A percentile compares a stretch with the other conserved stretches of the same genome.
These are phyloP conservation scores for Colletotrichum echinochloae DNA, from an alignment of 2,329 filamentous ascomycete species.

Conservation along the genomic window DNA sequence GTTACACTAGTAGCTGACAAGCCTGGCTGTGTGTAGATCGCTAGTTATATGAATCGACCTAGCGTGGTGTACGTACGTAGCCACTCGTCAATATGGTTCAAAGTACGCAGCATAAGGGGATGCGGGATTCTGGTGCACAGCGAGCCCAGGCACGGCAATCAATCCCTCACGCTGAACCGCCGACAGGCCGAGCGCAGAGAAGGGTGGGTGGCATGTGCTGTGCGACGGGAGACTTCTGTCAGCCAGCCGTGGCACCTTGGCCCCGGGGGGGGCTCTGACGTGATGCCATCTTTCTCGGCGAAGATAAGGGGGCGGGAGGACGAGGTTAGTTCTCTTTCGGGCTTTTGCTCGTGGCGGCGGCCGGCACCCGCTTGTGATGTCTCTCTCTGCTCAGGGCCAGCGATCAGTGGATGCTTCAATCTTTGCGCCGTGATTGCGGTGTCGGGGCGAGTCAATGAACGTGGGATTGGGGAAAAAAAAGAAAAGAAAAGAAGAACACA, in stretches of 20 bases:
- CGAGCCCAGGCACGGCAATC: constrained; percentile 14
- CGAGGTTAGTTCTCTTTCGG: neutral
- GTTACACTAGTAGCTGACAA: neutral
- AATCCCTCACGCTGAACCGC: constrained; percentile 24
- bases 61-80: constrained; percentile 11
- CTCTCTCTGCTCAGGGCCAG: constrained; percentile 5
- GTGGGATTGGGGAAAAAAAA: too few relatives aligned
- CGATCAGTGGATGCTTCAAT: constrained; percentile 37
- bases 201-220: neutral
- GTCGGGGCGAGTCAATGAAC: neutral
- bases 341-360: neutral
- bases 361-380: neutral
- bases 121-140: constrained; percentile 17
- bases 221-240: neutral
- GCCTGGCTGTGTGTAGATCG: constrained; percentile 17
- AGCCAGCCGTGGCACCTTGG: neutral
- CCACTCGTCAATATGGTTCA: neutral
- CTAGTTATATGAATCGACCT: neutral
- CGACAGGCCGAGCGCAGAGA: neutral
- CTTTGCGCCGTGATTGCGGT: constrained; percentile 21
- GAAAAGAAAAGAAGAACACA: too few relatives aligned
- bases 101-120: too few relatives aligned
- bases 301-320: neutral
- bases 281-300: neutral
- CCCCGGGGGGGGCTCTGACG: neutral